phyloP scores from a whole-genome alignment of 2,329 filamentous ascomycete genomes.

The Botryotinia globosa region DNA sequence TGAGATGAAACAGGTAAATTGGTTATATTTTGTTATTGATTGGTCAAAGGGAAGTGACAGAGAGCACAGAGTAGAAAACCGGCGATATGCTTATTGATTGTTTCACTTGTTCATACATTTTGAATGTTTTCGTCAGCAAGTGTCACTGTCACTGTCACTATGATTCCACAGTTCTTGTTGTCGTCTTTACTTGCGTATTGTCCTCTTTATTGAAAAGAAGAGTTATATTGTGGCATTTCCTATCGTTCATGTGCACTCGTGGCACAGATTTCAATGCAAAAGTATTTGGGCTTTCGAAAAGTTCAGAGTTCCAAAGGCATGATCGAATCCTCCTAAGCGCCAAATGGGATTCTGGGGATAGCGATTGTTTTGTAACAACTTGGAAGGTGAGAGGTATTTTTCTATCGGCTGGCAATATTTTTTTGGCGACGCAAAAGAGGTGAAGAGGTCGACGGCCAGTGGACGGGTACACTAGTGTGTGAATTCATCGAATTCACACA shows the following conservation, averaged over 20 bases:
- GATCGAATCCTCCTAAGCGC: not conserved
- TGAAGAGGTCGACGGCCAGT: not conserved
- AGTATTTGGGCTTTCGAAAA: not conserved
- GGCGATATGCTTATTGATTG: too few relatives aligned
- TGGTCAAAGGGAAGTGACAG: not conserved
- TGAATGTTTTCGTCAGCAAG: too few relatives aligned
- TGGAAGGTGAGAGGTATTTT: not conserved
- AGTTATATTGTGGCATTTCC: not conserved
- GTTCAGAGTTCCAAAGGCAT: rapidly evolving
- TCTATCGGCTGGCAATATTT: not conserved
- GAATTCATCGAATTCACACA: not conserved
- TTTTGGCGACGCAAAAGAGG: not conserved
- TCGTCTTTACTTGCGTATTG: not conserved
- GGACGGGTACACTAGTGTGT: not conserved
- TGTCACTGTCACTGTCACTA: not conserved
- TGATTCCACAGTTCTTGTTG: not conserved
- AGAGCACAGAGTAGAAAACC: too few relatives aligned
- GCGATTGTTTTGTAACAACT: too few relatives aligned
- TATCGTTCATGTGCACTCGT: rapidly evolving
- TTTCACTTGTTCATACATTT: too few relatives aligned
- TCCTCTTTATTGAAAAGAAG: not conserved
- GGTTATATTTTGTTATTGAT: not conserved
- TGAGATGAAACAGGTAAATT: not conserved
- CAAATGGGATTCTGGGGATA: too few relatives aligned
- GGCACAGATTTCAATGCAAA: not conserved